Evolutionary conservation across 306 rosid genomes (phyloP).

Genomic region (Notholithocarpus densiflorus): DNA sequence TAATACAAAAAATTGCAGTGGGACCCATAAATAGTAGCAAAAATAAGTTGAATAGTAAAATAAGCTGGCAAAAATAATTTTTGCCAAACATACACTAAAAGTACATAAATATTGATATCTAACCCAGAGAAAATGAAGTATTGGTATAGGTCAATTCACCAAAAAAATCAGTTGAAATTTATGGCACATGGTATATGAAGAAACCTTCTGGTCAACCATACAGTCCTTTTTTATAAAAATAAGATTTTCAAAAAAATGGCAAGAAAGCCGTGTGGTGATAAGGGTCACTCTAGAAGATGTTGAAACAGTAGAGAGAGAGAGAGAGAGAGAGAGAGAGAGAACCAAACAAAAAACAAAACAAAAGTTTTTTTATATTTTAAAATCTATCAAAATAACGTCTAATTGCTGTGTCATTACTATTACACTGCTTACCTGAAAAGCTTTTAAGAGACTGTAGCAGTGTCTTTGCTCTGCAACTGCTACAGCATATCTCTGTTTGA

Average conservation of each 20-base stretch:
- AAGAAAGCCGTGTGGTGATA: not conserved
- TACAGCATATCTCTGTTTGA: slow-evolving; percentile 55
- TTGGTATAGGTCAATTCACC: not conserved
- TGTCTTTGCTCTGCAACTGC: slow-evolving; percentile 62
- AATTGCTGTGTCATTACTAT: not conserved
- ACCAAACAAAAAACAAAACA: not conserved
- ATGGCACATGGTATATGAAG: not conserved
- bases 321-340: too few species aligned
- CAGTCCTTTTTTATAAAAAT: not conserved
- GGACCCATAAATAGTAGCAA: fast-evolving
- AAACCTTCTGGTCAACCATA: not conserved
- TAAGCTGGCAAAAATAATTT: too few species aligned
- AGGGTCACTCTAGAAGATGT: not conserved
- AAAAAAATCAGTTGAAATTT: not conserved
- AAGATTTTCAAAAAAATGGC: not conserved
- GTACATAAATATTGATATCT: not conserved
- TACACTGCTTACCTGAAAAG: slow-evolving; percentile 59
- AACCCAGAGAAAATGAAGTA: not conserved
- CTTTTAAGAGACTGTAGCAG: slow-evolving; percentile 65
- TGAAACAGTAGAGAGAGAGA: not conserved
- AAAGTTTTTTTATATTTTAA: not conserved
- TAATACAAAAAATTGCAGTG: too few species aligned
- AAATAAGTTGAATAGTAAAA: too few species aligned
- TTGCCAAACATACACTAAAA: too few species aligned
- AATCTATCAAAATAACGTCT: not conserved